These are phyloP conservation scores for Fusarium robinianum DNA, from an alignment of 2,329 filamentous ascomycete genomes.

Conservation along the genomic window DNA sequence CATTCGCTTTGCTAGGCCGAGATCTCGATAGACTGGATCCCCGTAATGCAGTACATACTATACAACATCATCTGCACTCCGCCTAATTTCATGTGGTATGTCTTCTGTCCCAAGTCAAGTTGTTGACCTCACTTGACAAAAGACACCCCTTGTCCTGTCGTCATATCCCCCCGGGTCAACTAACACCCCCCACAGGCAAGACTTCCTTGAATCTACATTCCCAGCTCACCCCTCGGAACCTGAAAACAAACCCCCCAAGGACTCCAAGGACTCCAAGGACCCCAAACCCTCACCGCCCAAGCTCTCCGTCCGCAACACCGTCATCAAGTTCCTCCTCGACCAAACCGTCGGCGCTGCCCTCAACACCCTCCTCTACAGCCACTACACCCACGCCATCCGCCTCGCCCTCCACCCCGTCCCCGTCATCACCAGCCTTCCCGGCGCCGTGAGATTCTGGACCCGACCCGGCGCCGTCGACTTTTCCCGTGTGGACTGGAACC, in stretches of 20 bases:
- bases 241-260: constrained; percentile 44
- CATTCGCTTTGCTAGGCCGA: constrained; percentile 52
- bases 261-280: constrained; percentile 40
- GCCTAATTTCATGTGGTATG: constrained; percentile 80
- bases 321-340: constrained; percentile 69
- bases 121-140: background rate
- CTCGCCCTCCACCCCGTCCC: constrained; percentile 51
- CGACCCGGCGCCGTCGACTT: constrained; percentile 50
- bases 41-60: constrained; percentile 76
- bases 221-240: constrained; percentile 63
- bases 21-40: constrained; percentile 66
- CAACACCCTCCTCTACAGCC: constrained; percentile 69
- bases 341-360: constrained; percentile 67
- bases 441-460: constrained; percentile 43
- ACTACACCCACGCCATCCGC: constrained; percentile 62
- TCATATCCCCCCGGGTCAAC: background rate
- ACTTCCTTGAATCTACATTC: constrained; percentile 73
- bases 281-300: constrained; percentile 42
- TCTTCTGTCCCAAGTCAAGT: too few species aligned
- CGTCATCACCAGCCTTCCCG: constrained; percentile 43
- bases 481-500: constrained; percentile 48
- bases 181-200: constrained; percentile 61
- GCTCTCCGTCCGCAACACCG: constrained; percentile 66
- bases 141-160: background rate
- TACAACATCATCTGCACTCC: constrained; percentile 76